Base-by-base conservation (phyloP, 805 yeast genomes). In the Teunomyces panamensis region DNA sequence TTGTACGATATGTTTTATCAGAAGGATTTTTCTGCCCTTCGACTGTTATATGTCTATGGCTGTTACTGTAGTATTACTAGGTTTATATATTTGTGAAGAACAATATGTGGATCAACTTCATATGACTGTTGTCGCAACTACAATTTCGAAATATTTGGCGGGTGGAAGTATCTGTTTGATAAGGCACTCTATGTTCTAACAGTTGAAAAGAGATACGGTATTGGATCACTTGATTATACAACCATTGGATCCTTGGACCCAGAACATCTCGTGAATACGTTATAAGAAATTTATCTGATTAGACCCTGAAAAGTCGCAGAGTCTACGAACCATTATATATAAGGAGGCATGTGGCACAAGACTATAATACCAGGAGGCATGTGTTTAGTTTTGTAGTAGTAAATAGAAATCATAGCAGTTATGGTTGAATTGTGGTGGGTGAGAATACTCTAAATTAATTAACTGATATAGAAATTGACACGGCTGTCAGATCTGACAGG, bases 91-190 rank as follows among this genome's bases (percentile, higher is more conserved):
- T 51, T 8, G 41, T 13, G 11, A 7, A 37, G 17, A 32, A 49
- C n/a, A 66, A 63, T 45, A 50, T 65, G 20, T 68, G 73, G 73
- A 34, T 49, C n/a, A 67, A 64, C 32, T 66, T 48, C 39, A 49
- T 59, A n/a, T n/a, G 16, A 28, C 3, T 57, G 62, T 63, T 65
- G 46, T 44, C 55, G 46, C 24, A 37, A 49, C 4, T 49, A 54
- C 34, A 54, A 55, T 28, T 27, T 39, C n/a, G 26, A 17, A 6
- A 26, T 37, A 16, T 47, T 44, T 43, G 57, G 57, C 3, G 46
- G 45, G 1, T 55, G 62, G 62, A 45, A 14, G 37, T 37, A 45
- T 28, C 30, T 37, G 5, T 35, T 53, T 27, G 62, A 58, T 47
- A 39, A 29, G 13, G 44, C 39, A 9, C 45, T 59, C 5, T 55